Evolutionary conservation across 164 flowering plant genomes (phyloP).

Genomic region (Protea cynaroides): DNA sequence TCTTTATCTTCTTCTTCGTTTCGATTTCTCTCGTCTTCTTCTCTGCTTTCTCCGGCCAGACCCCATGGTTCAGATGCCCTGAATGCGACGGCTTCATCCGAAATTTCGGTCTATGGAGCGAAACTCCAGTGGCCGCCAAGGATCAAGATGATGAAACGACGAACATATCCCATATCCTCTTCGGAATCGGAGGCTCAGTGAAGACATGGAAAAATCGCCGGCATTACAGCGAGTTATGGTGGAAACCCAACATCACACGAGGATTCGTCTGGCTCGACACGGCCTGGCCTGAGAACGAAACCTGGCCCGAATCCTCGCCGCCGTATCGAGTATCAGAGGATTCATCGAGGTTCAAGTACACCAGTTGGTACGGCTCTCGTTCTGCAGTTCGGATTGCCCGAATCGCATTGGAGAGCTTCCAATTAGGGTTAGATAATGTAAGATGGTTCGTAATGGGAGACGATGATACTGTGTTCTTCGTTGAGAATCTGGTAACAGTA

Average conservation of each 20-base stretch:
- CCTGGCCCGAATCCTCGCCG: constrained; percentile 20
- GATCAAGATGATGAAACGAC: neutral
- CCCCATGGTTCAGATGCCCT: constrained; percentile 8
- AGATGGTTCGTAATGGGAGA: constrained; percentile 97
- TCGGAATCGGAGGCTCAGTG: constrained; percentile 50
- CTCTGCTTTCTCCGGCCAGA: constrained; percentile 14
- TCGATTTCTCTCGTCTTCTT: constrained; percentile 21
- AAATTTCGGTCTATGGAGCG: neutral
- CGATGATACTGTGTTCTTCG: constrained; percentile 85
- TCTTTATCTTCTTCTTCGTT: constrained; percentile 14
- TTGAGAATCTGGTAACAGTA: constrained; percentile 58
- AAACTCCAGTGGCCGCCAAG: neutral
- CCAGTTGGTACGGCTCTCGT: constrained; percentile 30
- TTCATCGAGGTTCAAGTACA: constrained; percentile 35
- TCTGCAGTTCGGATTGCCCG: constrained; percentile 71
- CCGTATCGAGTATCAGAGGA: constrained; percentile 46
- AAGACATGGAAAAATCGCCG: constrained; percentile 45
- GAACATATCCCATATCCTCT: constrained; percentile 40
- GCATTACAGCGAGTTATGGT: constrained; percentile 47
- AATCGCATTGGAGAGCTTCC: constrained; percentile 51
- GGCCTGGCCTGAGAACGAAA: constrained; percentile 11
- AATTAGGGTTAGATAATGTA: constrained; percentile 36
- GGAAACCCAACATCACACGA: constrained; percentile 40
- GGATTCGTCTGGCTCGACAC: constrained; percentile 62
- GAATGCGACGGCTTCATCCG: neutral